These are phyloP conservation scores for Flaveria floridana DNA, from an alignment of 140 eudicot genomes.

Conservation along the genomic window DNA sequence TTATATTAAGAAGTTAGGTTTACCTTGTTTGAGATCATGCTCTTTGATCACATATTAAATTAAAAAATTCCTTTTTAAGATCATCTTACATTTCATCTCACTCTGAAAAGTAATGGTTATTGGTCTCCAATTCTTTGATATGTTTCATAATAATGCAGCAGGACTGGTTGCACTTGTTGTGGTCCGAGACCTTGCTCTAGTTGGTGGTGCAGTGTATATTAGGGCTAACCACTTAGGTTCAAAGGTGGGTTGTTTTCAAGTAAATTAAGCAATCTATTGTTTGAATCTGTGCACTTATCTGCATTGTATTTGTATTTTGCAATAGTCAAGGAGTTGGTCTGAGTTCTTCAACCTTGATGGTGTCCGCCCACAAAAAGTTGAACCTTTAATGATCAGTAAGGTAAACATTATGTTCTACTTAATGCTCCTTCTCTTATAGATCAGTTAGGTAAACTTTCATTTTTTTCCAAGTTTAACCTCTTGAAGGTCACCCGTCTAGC, in stretches of 20 bases:
- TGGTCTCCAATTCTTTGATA: neutral
- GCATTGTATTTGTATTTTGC: slow-evolving; percentile 15
- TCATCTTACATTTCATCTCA: neutral
- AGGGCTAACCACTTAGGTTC: slow-evolving; percentile 73
- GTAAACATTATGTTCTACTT: slow-evolving; percentile 36
- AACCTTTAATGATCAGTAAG: slow-evolving; percentile 90
- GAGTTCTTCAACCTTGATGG: slow-evolving; percentile 92
- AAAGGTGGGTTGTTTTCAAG: slow-evolving; percentile 47
- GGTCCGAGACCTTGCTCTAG: slow-evolving; percentile 78
- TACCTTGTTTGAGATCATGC: neutral
- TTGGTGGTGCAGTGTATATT: slow-evolving; percentile 89
- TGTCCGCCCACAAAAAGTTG: slow-evolving; percentile 71
- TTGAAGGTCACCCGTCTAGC: neutral
- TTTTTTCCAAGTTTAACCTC: neutral
- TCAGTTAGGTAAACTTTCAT: neutral
- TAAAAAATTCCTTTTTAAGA: neutral
- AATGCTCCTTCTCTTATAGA: neutral
- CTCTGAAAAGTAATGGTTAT: neutral
- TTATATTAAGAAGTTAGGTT: neutral
- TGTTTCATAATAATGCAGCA: slow-evolving; percentile 48
- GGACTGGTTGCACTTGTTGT: slow-evolving; percentile 89
- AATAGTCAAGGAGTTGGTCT: slow-evolving; percentile 69
- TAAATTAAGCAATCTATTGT: neutral
- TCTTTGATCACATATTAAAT: neutral
- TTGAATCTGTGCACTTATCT: slow-evolving; percentile 14